These are phyloP conservation scores for Rhizopogon vulgaris DNA, from an alignment of 768 basidiomycete genomes.

Conservation along the genomic window DNA sequence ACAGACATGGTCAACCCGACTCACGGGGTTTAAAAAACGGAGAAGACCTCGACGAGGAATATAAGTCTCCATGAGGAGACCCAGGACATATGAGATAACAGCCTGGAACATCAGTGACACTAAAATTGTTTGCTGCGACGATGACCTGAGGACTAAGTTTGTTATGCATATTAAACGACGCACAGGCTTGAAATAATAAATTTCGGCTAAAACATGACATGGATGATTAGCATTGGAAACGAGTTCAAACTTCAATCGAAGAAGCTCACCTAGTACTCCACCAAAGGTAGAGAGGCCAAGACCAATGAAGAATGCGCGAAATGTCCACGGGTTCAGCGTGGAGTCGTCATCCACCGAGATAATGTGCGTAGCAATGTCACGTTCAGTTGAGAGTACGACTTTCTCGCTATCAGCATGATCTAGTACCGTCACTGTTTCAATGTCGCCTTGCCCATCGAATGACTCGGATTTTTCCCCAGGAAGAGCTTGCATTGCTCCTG, in stretches of 20 bases:
- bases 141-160: too few species aligned
- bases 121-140: conserved; percentile 39
- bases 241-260: background rate
- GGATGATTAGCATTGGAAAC: conserved; percentile 3
- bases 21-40: conserved; percentile 44
- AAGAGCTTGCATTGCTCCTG: background rate
- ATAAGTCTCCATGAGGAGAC: conserved; percentile 37
- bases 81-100: conserved; percentile 44
- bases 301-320: conserved; percentile 40
- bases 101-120: conserved; percentile 52
- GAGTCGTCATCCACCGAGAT: conserved; percentile 40
- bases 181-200: conserved; percentile 50
- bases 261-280: conserved; percentile 36
- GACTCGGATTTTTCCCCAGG: conserved; percentile 22
- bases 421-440: conserved; percentile 23
- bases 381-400: conserved; percentile 33
- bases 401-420: conserved; percentile 18
- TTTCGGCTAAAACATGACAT: conserved; percentile 30
- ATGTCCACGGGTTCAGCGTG: conserved; percentile 38
- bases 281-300: conserved; percentile 42
- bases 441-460: conserved; percentile 23
- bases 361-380: conserved; percentile 38
- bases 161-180: conserved; percentile 1
- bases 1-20: too few species aligned
- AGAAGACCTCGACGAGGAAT: conserved; percentile 40